Conservation (phyloP, 371 early-diverging fungal species). For the Syncephalastrum sp. region DNA sequence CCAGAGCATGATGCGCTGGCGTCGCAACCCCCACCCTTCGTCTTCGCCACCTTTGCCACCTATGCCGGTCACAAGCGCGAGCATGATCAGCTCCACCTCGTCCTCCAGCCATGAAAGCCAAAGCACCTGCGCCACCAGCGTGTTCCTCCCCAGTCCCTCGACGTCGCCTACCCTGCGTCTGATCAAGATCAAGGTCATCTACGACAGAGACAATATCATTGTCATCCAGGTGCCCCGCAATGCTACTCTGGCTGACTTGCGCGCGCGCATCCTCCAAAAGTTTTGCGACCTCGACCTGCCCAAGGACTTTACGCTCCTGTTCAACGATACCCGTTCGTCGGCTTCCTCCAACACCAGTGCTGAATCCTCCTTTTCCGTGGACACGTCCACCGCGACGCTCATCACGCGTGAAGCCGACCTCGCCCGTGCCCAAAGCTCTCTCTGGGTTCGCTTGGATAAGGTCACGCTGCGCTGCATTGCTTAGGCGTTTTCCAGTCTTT, state of each 20-base stretch:
- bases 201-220: conserved; percentile 30
- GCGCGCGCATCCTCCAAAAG: conserved; percentile 22
- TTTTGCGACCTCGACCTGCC: conserved; percentile 16
- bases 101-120: conserved; percentile 10
- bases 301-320: conserved; percentile 17
- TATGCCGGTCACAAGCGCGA: conserved; percentile 6
- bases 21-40: conserved; percentile 1
- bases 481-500: background rate
- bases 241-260: conserved; percentile 14
- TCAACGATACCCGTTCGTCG: conserved; percentile 25
- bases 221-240: conserved; percentile 28
- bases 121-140: conserved; percentile 12
- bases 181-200: conserved; percentile 29
- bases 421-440: conserved; percentile 14
- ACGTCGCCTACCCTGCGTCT: conserved; percentile 14
- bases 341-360: conserved; percentile 22
- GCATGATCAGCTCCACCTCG: conserved; percentile 7
- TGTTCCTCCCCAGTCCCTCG: conserved; percentile 14
- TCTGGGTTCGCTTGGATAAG: conserved; percentile 25
- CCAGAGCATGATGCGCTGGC: conserved; percentile 9
- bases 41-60: conserved; percentile 4
- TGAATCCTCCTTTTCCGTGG: conserved; percentile 12
- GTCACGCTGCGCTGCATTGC: conserved; percentile 26
- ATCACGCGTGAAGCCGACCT: conserved; percentile 22
- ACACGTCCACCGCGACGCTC: conserved; percentile 10